These are phyloP conservation scores for Alternaria brassicicola DNA, from an alignment of 2,329 filamentous ascomycete genomes.

Conservation along the genomic window DNA sequence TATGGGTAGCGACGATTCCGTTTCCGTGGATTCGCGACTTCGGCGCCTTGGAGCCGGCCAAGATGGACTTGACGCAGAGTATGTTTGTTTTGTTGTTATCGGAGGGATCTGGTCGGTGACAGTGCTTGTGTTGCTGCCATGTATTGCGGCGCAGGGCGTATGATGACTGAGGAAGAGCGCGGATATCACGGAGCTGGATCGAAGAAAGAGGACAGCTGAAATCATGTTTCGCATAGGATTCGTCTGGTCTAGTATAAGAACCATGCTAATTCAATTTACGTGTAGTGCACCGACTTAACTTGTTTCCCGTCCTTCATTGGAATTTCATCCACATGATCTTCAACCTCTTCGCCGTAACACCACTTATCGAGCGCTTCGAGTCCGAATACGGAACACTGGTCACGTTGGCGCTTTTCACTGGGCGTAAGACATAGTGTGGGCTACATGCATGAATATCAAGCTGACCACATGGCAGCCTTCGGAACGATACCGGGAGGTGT, in stretches of 20 bases:
- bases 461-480: slow-evolving; percentile 47
- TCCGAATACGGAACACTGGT: slow-evolving; percentile 88
- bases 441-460: slow-evolving; percentile 55
- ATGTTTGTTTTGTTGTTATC: slow-evolving; percentile 47
- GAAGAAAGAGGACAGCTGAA: neutral
- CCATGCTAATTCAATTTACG: slow-evolving; percentile 19
- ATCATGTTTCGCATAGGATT: neutral
- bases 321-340: slow-evolving; percentile 80
- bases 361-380: slow-evolving; percentile 94
- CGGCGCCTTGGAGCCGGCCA: slow-evolving; percentile 78
- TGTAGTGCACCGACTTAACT: slow-evolving; percentile 89
- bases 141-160: neutral
- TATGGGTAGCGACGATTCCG: slow-evolving; percentile 74
- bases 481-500: slow-evolving; percentile 73
- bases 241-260: neutral
- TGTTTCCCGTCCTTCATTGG: slow-evolving; percentile 85
- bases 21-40: slow-evolving; percentile 75
- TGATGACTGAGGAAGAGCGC: neutral
- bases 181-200: neutral
- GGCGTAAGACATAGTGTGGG: slow-evolving; percentile 67
- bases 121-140: neutral
- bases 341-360: slow-evolving; percentile 80
- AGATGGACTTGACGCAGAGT: slow-evolving; percentile 75
- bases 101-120: neutral
- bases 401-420: slow-evolving; percentile 84